phyloP scores from a whole-genome alignment of 768 basidiomycete species.

The Podaxis rugospora region DNA sequence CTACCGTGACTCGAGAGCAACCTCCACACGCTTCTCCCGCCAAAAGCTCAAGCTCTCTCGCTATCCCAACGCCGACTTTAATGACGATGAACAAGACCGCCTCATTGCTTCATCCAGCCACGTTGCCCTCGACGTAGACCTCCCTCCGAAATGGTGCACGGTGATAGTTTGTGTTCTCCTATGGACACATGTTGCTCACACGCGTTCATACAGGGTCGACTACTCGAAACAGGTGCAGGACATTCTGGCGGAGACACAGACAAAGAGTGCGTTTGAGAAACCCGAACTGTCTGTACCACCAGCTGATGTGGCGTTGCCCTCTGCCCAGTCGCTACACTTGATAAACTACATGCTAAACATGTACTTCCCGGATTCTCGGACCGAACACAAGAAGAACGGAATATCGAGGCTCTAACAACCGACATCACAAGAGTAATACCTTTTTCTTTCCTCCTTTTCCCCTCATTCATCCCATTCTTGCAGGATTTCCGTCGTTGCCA shows the following conservation, averaged over 20 bases:
- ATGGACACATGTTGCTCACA: constrained; percentile 18
- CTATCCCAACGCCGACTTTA: constrained; percentile 44
- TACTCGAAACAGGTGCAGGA: constrained; percentile 85
- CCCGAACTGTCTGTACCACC: constrained; percentile 12
- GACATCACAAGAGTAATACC: constrained; percentile 80
- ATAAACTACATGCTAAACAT: constrained; percentile 95
- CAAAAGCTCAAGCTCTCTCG: constrained; percentile 28
- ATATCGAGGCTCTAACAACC: constrained; percentile 82
- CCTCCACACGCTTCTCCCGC: constrained; percentile 36
- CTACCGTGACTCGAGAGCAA: constrained; percentile 74
- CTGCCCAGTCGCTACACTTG: constrained; percentile 72
- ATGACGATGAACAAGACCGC: constrained; percentile 60
- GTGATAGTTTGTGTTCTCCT: constrained; percentile 14
- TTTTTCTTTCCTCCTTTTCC: constrained; percentile 40
- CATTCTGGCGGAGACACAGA: constrained; percentile 59
- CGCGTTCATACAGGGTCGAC: constrained; percentile 68
- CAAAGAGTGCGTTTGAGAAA: constrained; percentile 63
- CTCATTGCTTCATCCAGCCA: constrained; percentile 49
- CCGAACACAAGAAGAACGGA: constrained; percentile 87
- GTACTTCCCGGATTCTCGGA: constrained; percentile 95
- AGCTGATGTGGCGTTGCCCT: constrained; percentile 16
- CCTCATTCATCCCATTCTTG: constrained; percentile 13
- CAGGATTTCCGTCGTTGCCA: constrained; percentile 68
- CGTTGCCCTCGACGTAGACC: constrained; percentile 50
- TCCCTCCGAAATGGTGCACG: constrained; percentile 85